phyloP scores from a whole-genome alignment of 2,329 filamentous ascomycete genomes.

The Alternaria angustiovoidea region DNA sequence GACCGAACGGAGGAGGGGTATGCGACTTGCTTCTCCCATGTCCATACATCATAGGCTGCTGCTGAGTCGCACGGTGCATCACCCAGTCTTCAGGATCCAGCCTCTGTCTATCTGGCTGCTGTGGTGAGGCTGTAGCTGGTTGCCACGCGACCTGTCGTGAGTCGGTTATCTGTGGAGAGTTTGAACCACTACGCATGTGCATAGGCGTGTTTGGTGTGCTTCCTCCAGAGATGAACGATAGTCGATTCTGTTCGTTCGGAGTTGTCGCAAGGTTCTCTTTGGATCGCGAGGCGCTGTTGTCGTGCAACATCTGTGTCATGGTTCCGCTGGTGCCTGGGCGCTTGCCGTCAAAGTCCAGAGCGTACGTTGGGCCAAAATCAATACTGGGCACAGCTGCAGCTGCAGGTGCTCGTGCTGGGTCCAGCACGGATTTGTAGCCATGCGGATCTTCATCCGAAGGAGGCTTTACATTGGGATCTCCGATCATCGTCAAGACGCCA shows the following conservation, averaged over 20 bases:
- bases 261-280: slow-evolving; percentile 42
- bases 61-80: slow-evolving; percentile 72
- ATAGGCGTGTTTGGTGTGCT: slow-evolving; percentile 52
- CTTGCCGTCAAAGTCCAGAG: slow-evolving; percentile 66
- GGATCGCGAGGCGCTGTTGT: slow-evolving; percentile 40
- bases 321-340: slow-evolving; percentile 66
- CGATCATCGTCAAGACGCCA: slow-evolving; percentile 81
- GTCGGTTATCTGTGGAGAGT: slow-evolving; percentile 57
- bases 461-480: slow-evolving; percentile 57
- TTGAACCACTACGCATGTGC: slow-evolving; percentile 51
- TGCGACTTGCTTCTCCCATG: slow-evolving; percentile 68
- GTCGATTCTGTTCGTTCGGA: slow-evolving; percentile 40
- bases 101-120: slow-evolving; percentile 57
- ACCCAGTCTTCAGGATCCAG: slow-evolving; percentile 85
- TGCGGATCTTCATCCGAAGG: slow-evolving; percentile 57
- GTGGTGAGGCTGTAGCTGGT: slow-evolving; percentile 67
- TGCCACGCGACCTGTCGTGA: slow-evolving; percentile 80
- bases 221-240: slow-evolving; percentile 40
- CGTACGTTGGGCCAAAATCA: slow-evolving; percentile 86
- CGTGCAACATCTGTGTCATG: slow-evolving; percentile 51
- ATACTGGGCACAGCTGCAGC: slow-evolving; percentile 72
- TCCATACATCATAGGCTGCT: slow-evolving; percentile 54
- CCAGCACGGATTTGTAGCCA: slow-evolving; percentile 51
- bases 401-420: slow-evolving; percentile 42
- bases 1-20: slow-evolving; percentile 54